These are phyloP conservation scores for Lyophyllum semitale DNA, from an alignment of 768 basidiomycete species.

Conservation along the genomic window DNA sequence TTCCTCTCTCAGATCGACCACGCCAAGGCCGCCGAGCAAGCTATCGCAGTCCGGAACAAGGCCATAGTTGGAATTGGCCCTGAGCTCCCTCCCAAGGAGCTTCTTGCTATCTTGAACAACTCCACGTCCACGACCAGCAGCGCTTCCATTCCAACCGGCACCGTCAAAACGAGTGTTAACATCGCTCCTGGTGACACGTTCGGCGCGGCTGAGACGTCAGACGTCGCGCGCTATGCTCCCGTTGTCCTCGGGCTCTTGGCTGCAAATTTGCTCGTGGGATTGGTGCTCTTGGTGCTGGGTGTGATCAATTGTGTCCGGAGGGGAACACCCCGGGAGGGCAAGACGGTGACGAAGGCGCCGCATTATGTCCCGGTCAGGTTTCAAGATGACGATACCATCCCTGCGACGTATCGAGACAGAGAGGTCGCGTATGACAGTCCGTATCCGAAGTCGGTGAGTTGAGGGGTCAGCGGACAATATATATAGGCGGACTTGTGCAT, in stretches of 20 bases:
- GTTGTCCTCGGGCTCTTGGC: constrained; percentile 27
- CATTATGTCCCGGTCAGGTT: constrained; percentile 1
- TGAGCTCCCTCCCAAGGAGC: constrained; percentile 26
- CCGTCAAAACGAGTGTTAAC: constrained; percentile 6
- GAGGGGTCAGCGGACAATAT: not conserved
- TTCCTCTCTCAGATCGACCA: constrained; percentile 37
- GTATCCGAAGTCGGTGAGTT: not conserved
- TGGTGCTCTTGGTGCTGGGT: constrained; percentile 23
- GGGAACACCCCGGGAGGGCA: constrained; percentile 8
- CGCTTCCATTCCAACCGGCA: not conserved
- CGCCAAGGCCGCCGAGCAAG: constrained; percentile 33
- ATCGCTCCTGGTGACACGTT: not conserved
- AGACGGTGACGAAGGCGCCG: not conserved
- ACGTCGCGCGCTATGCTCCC: constrained; percentile 24
- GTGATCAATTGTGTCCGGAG: constrained; percentile 26
- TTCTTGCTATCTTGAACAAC: constrained; percentile 13
- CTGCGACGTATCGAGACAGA: not conserved
- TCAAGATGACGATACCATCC: not conserved
- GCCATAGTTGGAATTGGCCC: constrained; percentile 25
- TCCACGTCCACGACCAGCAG: constrained; percentile 10
- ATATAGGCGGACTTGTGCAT: not conserved
- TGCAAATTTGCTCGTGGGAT: constrained; percentile 27
- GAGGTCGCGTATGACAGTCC: not conserved
- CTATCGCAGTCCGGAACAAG: constrained; percentile 25
- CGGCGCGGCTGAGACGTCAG: constrained; percentile 5